Conservation (phyloP, 1,284 basidiomycete species). For the Fomitopsis pinicola region DNA sequence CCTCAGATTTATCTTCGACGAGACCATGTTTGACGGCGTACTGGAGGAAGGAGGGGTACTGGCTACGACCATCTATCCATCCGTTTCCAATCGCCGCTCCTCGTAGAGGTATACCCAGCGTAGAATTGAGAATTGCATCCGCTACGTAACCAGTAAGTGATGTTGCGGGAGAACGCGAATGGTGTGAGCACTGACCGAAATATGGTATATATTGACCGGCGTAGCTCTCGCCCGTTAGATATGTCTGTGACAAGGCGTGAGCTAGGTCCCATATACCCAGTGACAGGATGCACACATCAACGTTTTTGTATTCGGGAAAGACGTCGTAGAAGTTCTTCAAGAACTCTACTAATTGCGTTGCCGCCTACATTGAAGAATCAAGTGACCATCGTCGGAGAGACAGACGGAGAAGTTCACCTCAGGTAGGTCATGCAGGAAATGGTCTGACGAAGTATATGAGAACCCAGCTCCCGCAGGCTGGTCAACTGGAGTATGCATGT, state of each 20-base stretch:
- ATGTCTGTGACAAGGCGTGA: conserved; percentile 56
- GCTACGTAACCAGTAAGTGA: conserved; percentile 40
- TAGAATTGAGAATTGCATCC: conserved; percentile 72
- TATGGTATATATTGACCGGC: conserved; percentile 99
- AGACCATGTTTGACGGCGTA: conserved; percentile 81
- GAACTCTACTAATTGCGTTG: conserved; percentile 81
- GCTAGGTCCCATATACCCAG: conserved; percentile 8
- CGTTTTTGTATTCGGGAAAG: conserved; percentile 82
- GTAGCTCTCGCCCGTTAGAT: conserved; percentile 89
- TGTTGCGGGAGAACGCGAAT: background rate
- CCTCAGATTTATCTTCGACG: conserved; percentile 70
- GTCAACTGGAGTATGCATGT: conserved; percentile 59
- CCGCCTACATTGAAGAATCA: conserved; percentile 50
- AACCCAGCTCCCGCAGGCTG: conserved; percentile 96
- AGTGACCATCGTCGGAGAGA: background rate
- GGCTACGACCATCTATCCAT: conserved; percentile 88
- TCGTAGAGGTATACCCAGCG: conserved; percentile 54
- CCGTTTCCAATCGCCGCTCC: conserved; percentile 96
- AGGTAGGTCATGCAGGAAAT: conserved; percentile 77
- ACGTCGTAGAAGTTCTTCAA: conserved; percentile 83
- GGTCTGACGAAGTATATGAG: conserved; percentile 84
- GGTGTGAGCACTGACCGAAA: conserved; percentile 54
- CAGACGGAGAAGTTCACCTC: conserved; percentile 43
- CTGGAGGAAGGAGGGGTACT: conserved; percentile 90
- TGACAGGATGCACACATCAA: conserved; percentile 65